A percentile compares a stretch with the other conserved stretches of the same genome.
Conservation (phyloP, 108 stramenopile species). For the Cyclotella choctawhatcheeana region DNA sequence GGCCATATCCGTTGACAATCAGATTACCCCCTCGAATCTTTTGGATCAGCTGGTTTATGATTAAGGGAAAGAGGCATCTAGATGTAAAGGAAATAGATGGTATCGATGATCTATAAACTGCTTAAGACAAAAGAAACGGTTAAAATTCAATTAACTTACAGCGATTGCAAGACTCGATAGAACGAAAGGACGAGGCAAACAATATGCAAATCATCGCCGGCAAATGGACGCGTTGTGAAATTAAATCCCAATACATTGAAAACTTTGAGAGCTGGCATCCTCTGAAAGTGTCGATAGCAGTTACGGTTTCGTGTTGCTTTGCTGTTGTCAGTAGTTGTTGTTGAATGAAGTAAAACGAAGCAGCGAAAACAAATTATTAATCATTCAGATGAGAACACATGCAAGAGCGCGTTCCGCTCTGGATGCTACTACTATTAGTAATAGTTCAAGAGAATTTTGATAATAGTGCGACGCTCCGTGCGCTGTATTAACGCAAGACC, state of each 20-base stretch:
- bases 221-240: slow-evolving; percentile 49
- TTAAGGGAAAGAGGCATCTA: slow-evolving; percentile 35
- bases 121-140: not conserved
- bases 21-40: slow-evolving; percentile 27
- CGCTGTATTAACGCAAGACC: too few species aligned
- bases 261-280: slow-evolving; percentile 48
- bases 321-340: not conserved
- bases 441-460: too few species aligned
- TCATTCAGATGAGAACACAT: too few species aligned
- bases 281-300: not conserved
- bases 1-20: slow-evolving; percentile 19
- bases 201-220: slow-evolving; percentile 47
- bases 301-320: not conserved
- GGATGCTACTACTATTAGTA: too few species aligned
- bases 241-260: slow-evolving; percentile 15
- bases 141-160: slow-evolving; percentile 14
- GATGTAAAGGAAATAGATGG: not conserved
- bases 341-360: too few species aligned
- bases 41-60: not conserved
- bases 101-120: not conserved
- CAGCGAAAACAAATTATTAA: too few species aligned
- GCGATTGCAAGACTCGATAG: slow-evolving; percentile 33
- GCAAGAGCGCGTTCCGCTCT: too few species aligned
- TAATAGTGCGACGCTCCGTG: too few species aligned
- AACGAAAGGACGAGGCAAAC: slow-evolving; percentile 25